Evolutionary conservation across 1,139 yeast genomes (phyloP), one percentile per base, ranked within the genome.

Genomic region (Sugiyamaella japonica): DNA sequence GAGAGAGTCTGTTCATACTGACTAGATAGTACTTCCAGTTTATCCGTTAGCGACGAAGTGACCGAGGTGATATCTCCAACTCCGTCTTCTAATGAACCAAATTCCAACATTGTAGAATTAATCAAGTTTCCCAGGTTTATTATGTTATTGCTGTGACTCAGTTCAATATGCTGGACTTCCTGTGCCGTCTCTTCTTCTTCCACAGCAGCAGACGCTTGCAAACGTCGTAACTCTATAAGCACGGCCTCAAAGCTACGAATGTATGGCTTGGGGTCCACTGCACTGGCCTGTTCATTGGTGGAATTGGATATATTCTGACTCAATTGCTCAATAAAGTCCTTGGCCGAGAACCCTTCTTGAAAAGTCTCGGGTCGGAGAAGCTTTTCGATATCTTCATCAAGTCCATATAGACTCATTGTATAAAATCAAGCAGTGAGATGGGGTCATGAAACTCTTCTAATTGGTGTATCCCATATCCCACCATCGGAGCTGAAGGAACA

Each of bases 171-270:
- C 8, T 80, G 78, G 0, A 86, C 90, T 29, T 81, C 82, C 34
- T 73, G 73, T 48, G 80, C 86, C 31, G 83, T 74, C 13, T 71
- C 72, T 1, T 70, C 72, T 58, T 81, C 83, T 55, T 76, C 77
- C 10, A 70, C 67, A 7, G 73, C 68, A 1, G 90, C 83, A 48
- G 84, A 84, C 1, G 76, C 76, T 50, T 78, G 78, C 46, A 90
- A 71, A 50, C 76, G 76, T 63, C 84, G 81, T 59, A 89, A 73
- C 66, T 89, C 95, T 53, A 84, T 77, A 46, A 90, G 74, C 1
- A 95, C 89, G 1, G 93, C 83, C 70, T 91, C 98, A 70, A 93
- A 91, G 0, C 97, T 89, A 64, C 97, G 80, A 53, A 93, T 93
- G 68, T 89, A 91, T 1, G 99, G 99, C 63, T 89, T 90, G 1